Base-by-base conservation (phyloP, 1,284 basidiomycete genomes). In the Pseudozyma thailandica region DNA sequence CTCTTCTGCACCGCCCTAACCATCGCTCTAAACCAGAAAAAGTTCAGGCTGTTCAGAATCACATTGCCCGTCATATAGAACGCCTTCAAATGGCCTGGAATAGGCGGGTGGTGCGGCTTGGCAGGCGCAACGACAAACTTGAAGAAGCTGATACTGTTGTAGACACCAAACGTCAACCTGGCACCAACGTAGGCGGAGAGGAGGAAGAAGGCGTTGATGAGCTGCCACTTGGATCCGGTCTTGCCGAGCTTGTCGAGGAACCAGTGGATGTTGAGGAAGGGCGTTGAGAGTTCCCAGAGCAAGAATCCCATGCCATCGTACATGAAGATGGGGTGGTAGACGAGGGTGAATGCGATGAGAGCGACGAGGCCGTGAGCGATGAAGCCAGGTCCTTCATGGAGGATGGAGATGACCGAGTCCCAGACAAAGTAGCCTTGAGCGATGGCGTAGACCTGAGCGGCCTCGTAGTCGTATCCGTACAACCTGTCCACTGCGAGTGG, bases 251-350 rank as follows among this genome's bases (percentile, higher is more conserved):
- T 84, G 79, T 84, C 84, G 33, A 83, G 59, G 68, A 83, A 83
- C 84, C 84, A 84, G 64, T 84, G 84, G 18, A 83, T 80, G 73
- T 84, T 83, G 47, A 84, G 81, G 79, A 84, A 84, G 9, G 80
- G 79, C 27, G 81, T 82, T 50, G 76, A 78, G 26, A 78, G 75
- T 71, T 82, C 80, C 80, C 83, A 82, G 23, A 84, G 75, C 41
- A 84, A 60, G 75, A 84, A 82, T 15, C 74, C 71, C 33, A 83
- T 77, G 10, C 81, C 83, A 35, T 83, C 82, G 62, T 79, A 82
- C 75, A 83, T 77, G 41, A 84, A 77, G 70, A 84, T 78, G 23
- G 83, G 83, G 47, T 72, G 69, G 48, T 80, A 81, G 25, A 75
- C 78, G 41, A 83, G 75, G 4, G 74, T 62, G 55, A 80, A 78